phyloP scores from a whole-genome alignment of 768 basidiomycete genomes.

The Lactifluus volemus region DNA sequence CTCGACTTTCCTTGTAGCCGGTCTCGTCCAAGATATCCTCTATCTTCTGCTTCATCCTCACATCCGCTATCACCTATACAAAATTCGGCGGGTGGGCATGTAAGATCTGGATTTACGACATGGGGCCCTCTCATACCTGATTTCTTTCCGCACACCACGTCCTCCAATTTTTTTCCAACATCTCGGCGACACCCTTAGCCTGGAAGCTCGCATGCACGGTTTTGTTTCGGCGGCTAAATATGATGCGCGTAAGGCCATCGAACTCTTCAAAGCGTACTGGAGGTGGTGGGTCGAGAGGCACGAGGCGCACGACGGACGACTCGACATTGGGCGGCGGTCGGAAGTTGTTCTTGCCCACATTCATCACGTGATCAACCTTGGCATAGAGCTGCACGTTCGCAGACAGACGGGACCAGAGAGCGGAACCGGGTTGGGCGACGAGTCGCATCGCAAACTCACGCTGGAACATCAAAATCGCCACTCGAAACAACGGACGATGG shows the following conservation, averaged over 20 bases:
- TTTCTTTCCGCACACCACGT: slow-evolving; percentile 85
- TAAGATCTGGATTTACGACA: not conserved
- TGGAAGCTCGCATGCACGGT: slow-evolving; percentile 82
- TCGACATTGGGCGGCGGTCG: slow-evolving; percentile 94
- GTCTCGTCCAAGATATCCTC: slow-evolving; percentile 18
- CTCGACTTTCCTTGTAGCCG: slow-evolving; percentile 15
- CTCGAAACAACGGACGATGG: slow-evolving; percentile 87
- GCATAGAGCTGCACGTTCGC: slow-evolving; percentile 98
- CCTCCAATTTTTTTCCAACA: slow-evolving; percentile 89
- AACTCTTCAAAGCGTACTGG: slow-evolving; percentile 96
- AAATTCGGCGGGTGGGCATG: not conserved
- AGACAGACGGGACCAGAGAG: slow-evolving; percentile 87
- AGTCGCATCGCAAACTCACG: slow-evolving; percentile 94
- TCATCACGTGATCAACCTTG: slow-evolving; percentile 92
- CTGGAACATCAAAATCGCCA: slow-evolving; percentile 99
- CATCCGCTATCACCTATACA: not conserved
- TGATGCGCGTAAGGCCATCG: slow-evolving; percentile 86
- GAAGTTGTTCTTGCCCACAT: slow-evolving; percentile 96
- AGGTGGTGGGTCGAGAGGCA: slow-evolving; percentile 90
- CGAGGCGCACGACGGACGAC: slow-evolving; percentile 83
- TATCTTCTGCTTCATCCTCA: slow-evolving; percentile 15
- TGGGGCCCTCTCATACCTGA: slow-evolving; percentile 25
- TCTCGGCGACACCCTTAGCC: slow-evolving; percentile 90
- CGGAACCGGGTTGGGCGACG: slow-evolving; percentile 73
- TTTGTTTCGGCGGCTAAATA: slow-evolving; percentile 89